Evolutionary conservation across 2,329 filamentous ascomycete genomes (phyloP).

Genomic region (Parastagonospora avenae): DNA sequence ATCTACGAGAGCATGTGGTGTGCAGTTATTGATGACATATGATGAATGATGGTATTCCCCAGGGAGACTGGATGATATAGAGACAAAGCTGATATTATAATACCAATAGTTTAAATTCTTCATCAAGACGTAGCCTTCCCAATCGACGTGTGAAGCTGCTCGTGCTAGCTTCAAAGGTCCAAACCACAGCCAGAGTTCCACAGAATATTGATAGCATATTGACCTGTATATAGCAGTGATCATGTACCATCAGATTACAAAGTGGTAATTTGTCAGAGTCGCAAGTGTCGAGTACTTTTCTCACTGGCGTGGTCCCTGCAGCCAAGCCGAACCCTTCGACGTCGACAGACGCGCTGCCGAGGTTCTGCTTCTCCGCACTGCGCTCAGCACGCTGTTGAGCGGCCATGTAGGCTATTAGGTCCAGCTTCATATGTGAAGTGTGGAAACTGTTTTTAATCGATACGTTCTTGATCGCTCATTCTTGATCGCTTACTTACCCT

Average conservation of each 20-base stretch:
- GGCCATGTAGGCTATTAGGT: conserved; percentile 6
- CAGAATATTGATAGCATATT: no score
- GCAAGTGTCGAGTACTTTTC: background rate
- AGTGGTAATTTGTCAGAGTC: background rate
- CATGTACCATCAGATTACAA: no score
- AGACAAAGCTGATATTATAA: no score
- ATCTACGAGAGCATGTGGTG: background rate
- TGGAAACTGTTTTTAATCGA: background rate
- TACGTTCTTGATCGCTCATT: background rate
- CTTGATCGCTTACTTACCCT: background rate
- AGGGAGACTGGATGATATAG: no score
- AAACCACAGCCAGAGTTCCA: no score
- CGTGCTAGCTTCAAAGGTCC: no score
- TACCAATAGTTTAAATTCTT: no score
- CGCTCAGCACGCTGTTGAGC: background rate
- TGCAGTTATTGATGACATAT: background rate
- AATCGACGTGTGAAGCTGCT: no score
- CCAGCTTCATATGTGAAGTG: conserved; percentile 7
- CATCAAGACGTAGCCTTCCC: no score
- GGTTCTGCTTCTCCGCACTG: conserved; percentile 9
- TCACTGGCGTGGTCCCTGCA: background rate
- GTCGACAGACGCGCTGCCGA: conserved; percentile 3
- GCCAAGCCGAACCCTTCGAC: conserved; percentile 4
- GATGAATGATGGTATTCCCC: background rate
- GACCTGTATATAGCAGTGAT: no score